Conservation (phyloP, 2,329 filamentous ascomycete genomes). For the Tolypocladium ophioglossoides region DNA sequence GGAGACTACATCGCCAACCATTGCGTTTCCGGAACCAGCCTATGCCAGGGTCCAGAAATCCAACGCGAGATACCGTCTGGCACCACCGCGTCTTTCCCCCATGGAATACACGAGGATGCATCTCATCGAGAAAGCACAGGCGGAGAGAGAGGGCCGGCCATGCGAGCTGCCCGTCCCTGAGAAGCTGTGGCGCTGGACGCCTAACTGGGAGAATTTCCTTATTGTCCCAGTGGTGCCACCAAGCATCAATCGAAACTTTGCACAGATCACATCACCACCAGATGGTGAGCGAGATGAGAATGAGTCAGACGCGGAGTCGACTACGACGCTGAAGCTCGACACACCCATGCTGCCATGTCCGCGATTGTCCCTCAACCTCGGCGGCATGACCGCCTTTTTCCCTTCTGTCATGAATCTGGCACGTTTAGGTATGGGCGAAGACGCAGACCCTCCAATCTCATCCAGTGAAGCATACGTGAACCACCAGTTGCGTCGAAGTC, state of each 20-base stretch:
- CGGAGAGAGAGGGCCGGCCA: slow-evolving; percentile 12
- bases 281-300: background rate
- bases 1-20: background rate
- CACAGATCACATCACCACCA: background rate
- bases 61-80: slow-evolving; percentile 6
- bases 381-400: slow-evolving; percentile 11
- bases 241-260: slow-evolving; percentile 11
- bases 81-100: slow-evolving; percentile 22
- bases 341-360: slow-evolving; percentile 9
- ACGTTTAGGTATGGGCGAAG: slow-evolving; percentile 1
- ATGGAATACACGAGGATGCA: slow-evolving; percentile 29
- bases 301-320: slow-evolving; percentile 12
- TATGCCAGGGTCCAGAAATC: background rate
- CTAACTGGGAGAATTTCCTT: slow-evolving; percentile 23
- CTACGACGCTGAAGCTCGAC: slow-evolving; percentile 7
- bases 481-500: background rate
- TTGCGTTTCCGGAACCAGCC: background rate
- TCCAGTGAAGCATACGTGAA: background rate
- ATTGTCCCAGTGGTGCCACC: slow-evolving; percentile 23
- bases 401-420: slow-evolving; percentile 13
- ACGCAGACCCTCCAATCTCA: background rate
- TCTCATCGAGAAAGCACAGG: slow-evolving; percentile 20
- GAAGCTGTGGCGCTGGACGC: slow-evolving; percentile 23
- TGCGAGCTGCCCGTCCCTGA: slow-evolving; percentile 19
- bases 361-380: slow-evolving; percentile 22